Evolutionary conservation across 2,329 filamentous ascomycete species (phyloP), one percentile per base, ranked within the genome.

Genomic region (Xylariaceae sp.): DNA sequence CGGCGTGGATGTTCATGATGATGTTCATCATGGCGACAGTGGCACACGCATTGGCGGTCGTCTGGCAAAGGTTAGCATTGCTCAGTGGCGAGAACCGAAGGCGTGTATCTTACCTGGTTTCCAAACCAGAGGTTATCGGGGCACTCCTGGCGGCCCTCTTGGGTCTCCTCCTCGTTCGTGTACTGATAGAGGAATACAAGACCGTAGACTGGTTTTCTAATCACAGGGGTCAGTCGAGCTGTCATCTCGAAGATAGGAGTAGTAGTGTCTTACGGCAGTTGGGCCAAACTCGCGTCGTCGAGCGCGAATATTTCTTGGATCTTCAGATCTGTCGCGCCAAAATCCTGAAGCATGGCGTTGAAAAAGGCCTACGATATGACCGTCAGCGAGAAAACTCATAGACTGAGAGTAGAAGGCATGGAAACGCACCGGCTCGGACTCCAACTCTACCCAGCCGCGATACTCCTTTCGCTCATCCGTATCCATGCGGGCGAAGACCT

Each of bases 11-110:
- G 70, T 97, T 97, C 83, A 96, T 95, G 70, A 96, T 78, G 61
- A 97, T 96, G 69, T 97, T 97, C 67, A 97, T 82, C 65, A 97
- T 79, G 2, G 94, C 92, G 51, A 97, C 85, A n/a, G 90, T 94
- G 17, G 91, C 94, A 74, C 94, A 99, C 30, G 91, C 88, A 73
- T 96, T 96, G 57, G 84, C 81, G 0, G 86, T 88, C 0, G 89
- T 91, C 87, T 93, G 62, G 71, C 45, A 68, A 62, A 50, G 2
- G 49, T 59, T 47, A 62, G 34, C 35, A 37, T 34, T 23, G 4
- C 39, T 39, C 51, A 45, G 9, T 15, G 5, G 23, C 17, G 10
- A 1, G 42, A 51, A 55, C 34, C 10, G 1, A 45, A 48, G 9
- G 10, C 48, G 18, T 13, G 34, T 34, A 23, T 68, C 76, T 17